Base-by-base conservation (phyloP, 2,329 filamentous ascomycete genomes). In the Volutella citrinella region DNA sequence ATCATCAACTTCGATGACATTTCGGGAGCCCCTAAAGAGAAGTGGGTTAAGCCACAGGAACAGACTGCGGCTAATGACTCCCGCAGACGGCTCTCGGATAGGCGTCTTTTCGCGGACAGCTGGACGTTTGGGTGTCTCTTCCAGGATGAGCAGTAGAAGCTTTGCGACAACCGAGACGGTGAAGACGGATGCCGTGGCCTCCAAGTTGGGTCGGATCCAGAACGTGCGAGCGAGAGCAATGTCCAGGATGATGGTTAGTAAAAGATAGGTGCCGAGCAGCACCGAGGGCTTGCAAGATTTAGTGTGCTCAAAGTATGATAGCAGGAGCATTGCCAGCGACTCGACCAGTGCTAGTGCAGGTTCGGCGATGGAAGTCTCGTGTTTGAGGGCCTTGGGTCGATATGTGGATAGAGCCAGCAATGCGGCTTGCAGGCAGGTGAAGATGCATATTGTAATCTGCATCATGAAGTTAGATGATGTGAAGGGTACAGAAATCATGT, bases 1-100 rank as follows among this genome's bases (percentile, higher is more conserved):
- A 13, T 55, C 40, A 5, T 52, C 37, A 3, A 56, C 30, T 5
- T 41, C 43, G 2, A 63, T 43, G 10, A 54, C 16, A 0, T 32
- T 33, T 6, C 35, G 42, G 24, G 49, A 48, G 7, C 59, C 60
- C 12, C 38, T 32, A 2, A 43, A 30, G 16, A 65, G 50, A 6
- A 65, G 33, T 3, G 30, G 13, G 18, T 62, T 63, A 10, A 64
- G 32, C 61, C 61, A 65, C 57, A 55, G 59, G 27, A 63, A 63
- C 5, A 64, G 23, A 10, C 52, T 57, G n/a, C 59, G 43, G 24
- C 46, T 63, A 7, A 65, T 40, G 9, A 60, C 29, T 0, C 61
- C 60, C 1, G 55, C 55, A 1, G 56, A 60, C 0, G 50, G 53
- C 38, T 68, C 65, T 0, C 43, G 33, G 13, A 52, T 32, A 22